phyloP scores from a whole-genome alignment of 208 protist species.

The Porcisia deanei region DNA sequence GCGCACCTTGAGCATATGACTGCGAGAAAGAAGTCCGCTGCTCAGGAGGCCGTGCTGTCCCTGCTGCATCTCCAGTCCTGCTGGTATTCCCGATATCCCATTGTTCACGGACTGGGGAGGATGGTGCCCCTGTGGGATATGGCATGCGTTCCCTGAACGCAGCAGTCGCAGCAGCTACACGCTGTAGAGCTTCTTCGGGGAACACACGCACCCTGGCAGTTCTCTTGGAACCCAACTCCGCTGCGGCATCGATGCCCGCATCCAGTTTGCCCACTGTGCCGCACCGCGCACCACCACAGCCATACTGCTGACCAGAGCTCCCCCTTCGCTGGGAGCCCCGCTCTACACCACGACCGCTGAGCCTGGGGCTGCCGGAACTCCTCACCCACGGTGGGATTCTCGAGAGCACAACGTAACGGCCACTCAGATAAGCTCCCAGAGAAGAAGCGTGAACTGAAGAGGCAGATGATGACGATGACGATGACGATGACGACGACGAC shows the following conservation, averaged over 20 bases:
- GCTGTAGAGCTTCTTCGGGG: constrained; percentile 22
- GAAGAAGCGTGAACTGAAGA: neutral
- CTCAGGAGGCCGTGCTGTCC: too few species aligned
- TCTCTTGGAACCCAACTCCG: neutral
- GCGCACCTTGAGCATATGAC: too few species aligned
- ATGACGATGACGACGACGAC: neutral
- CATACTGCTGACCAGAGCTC: neutral
- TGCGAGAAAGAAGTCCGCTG: too few species aligned
- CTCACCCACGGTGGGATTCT: neutral
- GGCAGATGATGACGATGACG: neutral
- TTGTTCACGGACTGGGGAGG: neutral
- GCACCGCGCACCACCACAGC: neutral
- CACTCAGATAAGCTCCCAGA: neutral
- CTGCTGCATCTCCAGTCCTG: too few species aligned
- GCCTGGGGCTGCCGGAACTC: too few species aligned
- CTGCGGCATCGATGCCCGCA: neutral
- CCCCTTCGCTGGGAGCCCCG: neutral
- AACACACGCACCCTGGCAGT: neutral
- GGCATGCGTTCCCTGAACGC: neutral
- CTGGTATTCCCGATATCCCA: too few species aligned
- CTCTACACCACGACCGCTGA: neutral
- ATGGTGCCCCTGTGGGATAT: neutral
- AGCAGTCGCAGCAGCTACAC: neutral
- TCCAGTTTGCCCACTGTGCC: too few species aligned
- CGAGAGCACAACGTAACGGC: constrained; percentile 26